phyloP scores from a whole-genome alignment of 1,139 yeast genomes.

The Casaregolazyma lundiana region DNA sequence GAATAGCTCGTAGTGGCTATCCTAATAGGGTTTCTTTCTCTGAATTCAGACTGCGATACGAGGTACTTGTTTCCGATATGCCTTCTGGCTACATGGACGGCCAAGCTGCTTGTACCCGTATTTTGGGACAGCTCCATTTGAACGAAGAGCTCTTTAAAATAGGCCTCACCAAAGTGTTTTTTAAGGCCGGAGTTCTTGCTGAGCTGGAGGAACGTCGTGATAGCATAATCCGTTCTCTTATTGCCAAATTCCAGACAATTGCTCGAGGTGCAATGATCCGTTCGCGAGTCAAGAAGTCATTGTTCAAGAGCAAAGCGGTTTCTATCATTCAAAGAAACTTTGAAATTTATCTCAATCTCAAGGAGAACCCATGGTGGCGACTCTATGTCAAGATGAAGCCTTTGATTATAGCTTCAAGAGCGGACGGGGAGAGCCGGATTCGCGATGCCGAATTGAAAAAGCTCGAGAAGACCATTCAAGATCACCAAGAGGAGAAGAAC shows the following conservation, averaged over 20 bases:
- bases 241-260: conserved; percentile 62
- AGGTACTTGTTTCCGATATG: conserved; percentile 50
- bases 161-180: conserved; percentile 85
- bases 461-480: conserved; percentile 42
- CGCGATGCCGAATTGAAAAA: conserved; percentile 57
- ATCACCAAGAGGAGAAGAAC: conserved; percentile 34
- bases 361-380: conserved; percentile 75
- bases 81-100: conserved; percentile 38
- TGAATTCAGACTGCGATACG: conserved; percentile 73
- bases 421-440: conserved; percentile 50
- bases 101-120: conserved; percentile 63
- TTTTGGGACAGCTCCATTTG: conserved; percentile 56
- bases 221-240: conserved; percentile 49
- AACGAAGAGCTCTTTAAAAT: conserved; percentile 68
- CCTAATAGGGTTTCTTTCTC: conserved; percentile 86
- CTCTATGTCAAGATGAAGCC: conserved; percentile 73
- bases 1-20: conserved; percentile 95
- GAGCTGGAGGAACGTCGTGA: conserved; percentile 81
- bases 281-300: conserved; percentile 43
- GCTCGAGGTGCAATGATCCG: conserved; percentile 64
- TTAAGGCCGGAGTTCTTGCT: conserved; percentile 95
- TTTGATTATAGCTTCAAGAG: conserved; percentile 60
- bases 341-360: conserved; percentile 47
- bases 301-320: conserved; percentile 66
- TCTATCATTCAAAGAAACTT: conserved; percentile 64